Evolutionary conservation across 192 early-diverging fungal genomes (phyloP), one percentile per base, ranked within the genome.

Genomic region (Entrophospora sp.): DNA sequence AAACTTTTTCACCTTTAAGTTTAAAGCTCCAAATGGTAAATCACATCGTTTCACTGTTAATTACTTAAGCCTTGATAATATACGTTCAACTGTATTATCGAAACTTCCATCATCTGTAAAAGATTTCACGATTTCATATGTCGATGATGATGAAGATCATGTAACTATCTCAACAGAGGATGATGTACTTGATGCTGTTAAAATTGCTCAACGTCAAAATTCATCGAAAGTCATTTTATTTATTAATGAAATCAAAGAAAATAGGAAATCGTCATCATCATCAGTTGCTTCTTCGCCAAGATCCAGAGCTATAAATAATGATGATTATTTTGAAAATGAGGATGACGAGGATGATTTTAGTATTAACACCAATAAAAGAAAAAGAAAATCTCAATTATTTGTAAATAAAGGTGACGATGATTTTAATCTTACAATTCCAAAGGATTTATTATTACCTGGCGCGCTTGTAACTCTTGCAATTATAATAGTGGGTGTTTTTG

Each of bases 101-200:
- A 88, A 88, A 65, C 79, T 83, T 61, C 63, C 80, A 28, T 45
- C 66, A 10, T 69, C 63, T 35, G 45, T 73, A 4, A 62, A 71
- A 45, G 71, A 75, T 53, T 81, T 72, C 68, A 75, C 71, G 27
- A 78, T 93, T 32, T 86, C 85, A 1, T 98, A 95, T 68, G 71
- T 91, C 61, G 95, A 98, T 69, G 95, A 98, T 60, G 95, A 98
- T 51, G 81, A 86, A 36, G 95, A 98, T 71, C 73, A 81, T 58
- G 89, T 98, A 32, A 77, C 86, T 64, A 81, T 98, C 66, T 83
- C 83, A 28, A 79, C 79, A 30, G 87, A 90, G 57, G 79, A 79
- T 3, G 94, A 96, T 66, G 71, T 98, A 61, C 71, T 81, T 14
- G 92, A 96, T 45, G 91, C 95, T 10, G 90, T 96, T 0, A 67